A percentile compares a stretch with the other conserved stretches of the same genome.
Evolutionary conservation across 208 protist genomes (phyloP).

Genomic region (Tritrichomonas musculus): DNA sequence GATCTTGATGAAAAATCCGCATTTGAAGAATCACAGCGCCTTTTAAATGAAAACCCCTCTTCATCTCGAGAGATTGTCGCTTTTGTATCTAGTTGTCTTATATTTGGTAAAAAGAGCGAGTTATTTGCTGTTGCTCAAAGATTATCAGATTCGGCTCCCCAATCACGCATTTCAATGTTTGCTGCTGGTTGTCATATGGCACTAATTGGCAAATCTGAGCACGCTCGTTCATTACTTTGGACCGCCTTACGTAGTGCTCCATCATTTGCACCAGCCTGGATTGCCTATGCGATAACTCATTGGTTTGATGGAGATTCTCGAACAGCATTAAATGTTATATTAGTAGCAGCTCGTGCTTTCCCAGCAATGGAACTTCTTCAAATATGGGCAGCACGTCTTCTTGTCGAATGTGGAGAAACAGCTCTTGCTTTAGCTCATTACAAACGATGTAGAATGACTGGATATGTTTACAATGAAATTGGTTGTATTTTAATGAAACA

Average conservation of each 20-base stretch:
- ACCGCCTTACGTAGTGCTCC: neutral
- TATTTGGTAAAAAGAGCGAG: neutral
- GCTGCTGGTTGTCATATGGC: neutral
- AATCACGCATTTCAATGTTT: neutral
- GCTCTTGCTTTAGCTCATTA: neutral
- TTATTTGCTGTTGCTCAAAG: neutral
- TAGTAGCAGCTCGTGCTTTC: neutral
- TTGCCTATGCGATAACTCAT: neutral
- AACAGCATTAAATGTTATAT: neutral
- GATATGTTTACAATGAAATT: neutral
- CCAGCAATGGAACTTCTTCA: neutral
- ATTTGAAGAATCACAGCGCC: neutral
- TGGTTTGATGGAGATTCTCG: neutral
- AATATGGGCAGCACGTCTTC: neutral
- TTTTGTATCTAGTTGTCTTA: neutral
- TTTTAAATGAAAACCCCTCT: neutral
- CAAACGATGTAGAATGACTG: neutral
- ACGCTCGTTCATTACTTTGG: neutral
- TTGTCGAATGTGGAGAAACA: neutral
- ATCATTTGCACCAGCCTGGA: constrained; percentile 13
- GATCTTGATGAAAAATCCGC: neutral
- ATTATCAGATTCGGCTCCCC: neutral
- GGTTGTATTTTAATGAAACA: constrained; percentile 16
- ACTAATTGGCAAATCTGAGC: neutral
- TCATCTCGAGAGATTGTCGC: neutral